Conservation (phyloP, 768 basidiomycete genomes). For the Holtermanniella nyarrowii region DNA sequence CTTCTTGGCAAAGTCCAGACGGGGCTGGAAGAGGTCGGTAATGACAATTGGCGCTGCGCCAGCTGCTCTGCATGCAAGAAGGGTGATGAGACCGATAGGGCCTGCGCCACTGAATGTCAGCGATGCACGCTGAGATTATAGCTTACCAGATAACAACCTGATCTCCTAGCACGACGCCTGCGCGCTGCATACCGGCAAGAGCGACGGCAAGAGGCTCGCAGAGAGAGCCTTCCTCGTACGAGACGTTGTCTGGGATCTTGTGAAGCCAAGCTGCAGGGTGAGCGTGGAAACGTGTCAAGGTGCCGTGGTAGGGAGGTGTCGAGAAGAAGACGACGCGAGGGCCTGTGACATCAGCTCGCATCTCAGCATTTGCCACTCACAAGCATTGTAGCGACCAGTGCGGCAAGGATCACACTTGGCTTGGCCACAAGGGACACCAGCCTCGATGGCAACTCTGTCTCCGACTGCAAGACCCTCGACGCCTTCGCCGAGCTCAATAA, state of each 20-base stretch:
- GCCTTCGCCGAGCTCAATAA: constrained; percentile 40
- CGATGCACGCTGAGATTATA: not conserved
- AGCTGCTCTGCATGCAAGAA: constrained; percentile 41
- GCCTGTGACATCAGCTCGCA: constrained; percentile 10
- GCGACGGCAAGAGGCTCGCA: constrained; percentile 44
- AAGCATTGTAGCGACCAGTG: constrained; percentile 43
- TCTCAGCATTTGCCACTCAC: constrained; percentile 18
- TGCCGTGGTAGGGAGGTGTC: constrained; percentile 43
- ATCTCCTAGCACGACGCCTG: constrained; percentile 41
- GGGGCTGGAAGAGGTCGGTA: constrained; percentile 42
- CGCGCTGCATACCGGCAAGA: constrained; percentile 42
- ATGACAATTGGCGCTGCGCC: constrained; percentile 44
- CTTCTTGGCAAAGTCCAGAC: constrained; percentile 42
- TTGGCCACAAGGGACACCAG: constrained; percentile 35
- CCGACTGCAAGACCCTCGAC: constrained; percentile 40
- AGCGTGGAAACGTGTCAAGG: constrained; percentile 36
- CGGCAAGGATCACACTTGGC: constrained; percentile 41
- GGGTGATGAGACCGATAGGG: constrained; percentile 44
- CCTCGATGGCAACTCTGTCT: constrained; percentile 40
- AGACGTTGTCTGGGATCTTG: constrained; percentile 41
- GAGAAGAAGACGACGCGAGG: constrained; percentile 43
- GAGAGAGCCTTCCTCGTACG: constrained; percentile 43
- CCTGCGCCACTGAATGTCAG: constrained; percentile 40
- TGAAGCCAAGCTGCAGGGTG: constrained; percentile 43
- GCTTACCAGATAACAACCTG: constrained; percentile 42